Evolutionary conservation across 225 moss, liverwort and hornwort genomes (phyloP).

Genomic region (Straminergon stramineum): DNA sequence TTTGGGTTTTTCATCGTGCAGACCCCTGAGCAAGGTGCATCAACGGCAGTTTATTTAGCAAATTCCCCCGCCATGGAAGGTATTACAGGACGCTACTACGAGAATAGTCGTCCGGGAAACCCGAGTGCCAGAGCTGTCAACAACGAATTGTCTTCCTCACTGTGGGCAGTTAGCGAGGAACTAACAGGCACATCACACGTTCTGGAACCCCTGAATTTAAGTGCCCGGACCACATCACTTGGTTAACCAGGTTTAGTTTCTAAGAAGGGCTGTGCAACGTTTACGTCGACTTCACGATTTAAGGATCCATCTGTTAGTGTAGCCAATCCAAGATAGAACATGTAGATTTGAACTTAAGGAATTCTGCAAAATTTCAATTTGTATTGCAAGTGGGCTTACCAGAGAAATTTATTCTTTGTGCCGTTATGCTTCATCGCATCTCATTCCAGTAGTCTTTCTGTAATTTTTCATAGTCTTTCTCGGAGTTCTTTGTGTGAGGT

Average conservation of each 20-base stretch:
- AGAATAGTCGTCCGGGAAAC: constrained; percentile 16
- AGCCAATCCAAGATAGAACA: neutral
- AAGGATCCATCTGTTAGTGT: neutral
- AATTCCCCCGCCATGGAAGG: constrained; percentile 51
- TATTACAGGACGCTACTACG: constrained; percentile 57
- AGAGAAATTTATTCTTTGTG: neutral
- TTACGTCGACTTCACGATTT: neutral
- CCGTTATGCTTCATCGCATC: neutral
- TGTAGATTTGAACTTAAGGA: neutral
- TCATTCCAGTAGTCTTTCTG: neutral
- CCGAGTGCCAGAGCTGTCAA: constrained; percentile 45
- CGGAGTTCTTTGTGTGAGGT: neutral
- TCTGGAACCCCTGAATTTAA: constrained; percentile 35
- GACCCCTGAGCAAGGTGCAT: constrained; percentile 77
- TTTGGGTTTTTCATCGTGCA: neutral
- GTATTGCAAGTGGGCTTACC: neutral
- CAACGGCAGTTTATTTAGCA: constrained; percentile 59
- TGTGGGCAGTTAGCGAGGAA: constrained; percentile 65
- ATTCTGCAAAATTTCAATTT: neutral
- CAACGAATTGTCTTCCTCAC: constrained; percentile 22
- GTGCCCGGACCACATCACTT: neutral
- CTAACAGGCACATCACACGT: constrained; percentile 32
- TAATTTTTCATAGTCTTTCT: neutral
- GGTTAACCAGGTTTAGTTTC: neutral
- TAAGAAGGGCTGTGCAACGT: neutral